These are phyloP conservation scores for Camelina sativa DNA, from an alignment of 345 rosid species.

Conservation along the genomic window DNA sequence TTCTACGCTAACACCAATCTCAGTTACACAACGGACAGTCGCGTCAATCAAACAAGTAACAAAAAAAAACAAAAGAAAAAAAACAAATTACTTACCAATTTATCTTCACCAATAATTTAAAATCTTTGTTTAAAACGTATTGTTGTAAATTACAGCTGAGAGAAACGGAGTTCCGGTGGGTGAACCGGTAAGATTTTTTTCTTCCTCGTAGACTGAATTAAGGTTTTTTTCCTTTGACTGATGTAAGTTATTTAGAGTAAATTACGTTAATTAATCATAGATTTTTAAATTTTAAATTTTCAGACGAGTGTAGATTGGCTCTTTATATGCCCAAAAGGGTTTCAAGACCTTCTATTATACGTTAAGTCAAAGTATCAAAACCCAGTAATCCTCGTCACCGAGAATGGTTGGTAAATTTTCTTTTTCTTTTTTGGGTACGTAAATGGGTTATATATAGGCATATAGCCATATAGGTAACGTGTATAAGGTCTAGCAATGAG, in stretches of 20 bases:
- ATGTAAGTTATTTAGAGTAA: background rate
- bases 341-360: slow-evolving; percentile 42
- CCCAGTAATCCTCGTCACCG: slow-evolving; percentile 51
- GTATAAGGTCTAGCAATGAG: background rate
- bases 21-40: slow-evolving; percentile 43
- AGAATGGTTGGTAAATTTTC: slow-evolving; percentile 43
- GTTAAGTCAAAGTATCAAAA: slow-evolving; percentile 44
- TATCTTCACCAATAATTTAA: background rate
- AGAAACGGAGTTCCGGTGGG: slow-evolving; percentile 18
- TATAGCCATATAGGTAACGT: too few species aligned
- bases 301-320: slow-evolving; percentile 45
- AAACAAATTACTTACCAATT: background rate
- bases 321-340: slow-evolving; percentile 46
- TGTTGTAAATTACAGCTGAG: slow-evolving; percentile 10
- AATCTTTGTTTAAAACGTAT: background rate
- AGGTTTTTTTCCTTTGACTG: background rate
- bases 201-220: background rate
- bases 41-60: slow-evolving; percentile 39
- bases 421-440: background rate
- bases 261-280: background rate
- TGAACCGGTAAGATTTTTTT: slow-evolving; percentile 16
- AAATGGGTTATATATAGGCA: background rate
- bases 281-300: slow-evolving; percentile 1
- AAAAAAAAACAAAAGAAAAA: background rate
- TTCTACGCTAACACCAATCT: slow-evolving; percentile 2